Percentiles rank a stretch among this genome's conserved stretches.
These are phyloP conservation scores for Aurantiochytrium sp. DNA, from an alignment of 108 stramenopile species.

Conservation along the genomic window DNA sequence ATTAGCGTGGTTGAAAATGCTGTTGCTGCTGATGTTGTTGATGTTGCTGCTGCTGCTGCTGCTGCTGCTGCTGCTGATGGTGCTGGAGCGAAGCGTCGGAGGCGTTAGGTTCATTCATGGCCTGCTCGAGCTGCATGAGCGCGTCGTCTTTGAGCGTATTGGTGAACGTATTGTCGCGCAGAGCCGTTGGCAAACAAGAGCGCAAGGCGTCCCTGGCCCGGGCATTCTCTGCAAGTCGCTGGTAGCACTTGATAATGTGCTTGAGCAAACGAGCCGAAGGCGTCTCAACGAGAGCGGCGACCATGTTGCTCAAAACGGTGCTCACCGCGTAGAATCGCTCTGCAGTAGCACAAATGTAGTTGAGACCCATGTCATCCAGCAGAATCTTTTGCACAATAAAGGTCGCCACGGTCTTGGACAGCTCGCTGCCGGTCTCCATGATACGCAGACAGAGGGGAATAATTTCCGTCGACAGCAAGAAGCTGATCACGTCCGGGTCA, in stretches of 20 bases:
- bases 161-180: conserved; percentile 78
- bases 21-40: too few species aligned
- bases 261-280: conserved; percentile 89
- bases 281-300: conserved; percentile 65
- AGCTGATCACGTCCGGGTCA: conserved; percentile 91
- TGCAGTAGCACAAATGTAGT: conserved; percentile 96
- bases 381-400: conserved; percentile 99
- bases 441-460: conserved; percentile 65
- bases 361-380: conserved; percentile 87
- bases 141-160: conserved; percentile 69
- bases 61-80: not conserved
- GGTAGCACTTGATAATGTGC: conserved; percentile 95
- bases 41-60: not conserved
- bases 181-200: conserved; percentile 74
- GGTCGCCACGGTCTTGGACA: conserved; percentile 84
- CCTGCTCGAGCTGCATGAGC: conserved; percentile 59
- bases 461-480: conserved; percentile 85
- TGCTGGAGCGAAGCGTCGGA: not conserved
- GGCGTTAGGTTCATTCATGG: not conserved
- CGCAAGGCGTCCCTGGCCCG: conserved; percentile 88
- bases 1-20: too few species aligned
- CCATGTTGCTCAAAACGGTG: conserved; percentile 88
- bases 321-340: conserved; percentile 96
- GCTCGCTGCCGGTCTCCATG: conserved; percentile 89
- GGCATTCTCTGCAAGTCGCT: conserved; percentile 83